Base-by-base conservation (phyloP, 305 asterid genomes). In the Fraxinus paxiana region DNA sequence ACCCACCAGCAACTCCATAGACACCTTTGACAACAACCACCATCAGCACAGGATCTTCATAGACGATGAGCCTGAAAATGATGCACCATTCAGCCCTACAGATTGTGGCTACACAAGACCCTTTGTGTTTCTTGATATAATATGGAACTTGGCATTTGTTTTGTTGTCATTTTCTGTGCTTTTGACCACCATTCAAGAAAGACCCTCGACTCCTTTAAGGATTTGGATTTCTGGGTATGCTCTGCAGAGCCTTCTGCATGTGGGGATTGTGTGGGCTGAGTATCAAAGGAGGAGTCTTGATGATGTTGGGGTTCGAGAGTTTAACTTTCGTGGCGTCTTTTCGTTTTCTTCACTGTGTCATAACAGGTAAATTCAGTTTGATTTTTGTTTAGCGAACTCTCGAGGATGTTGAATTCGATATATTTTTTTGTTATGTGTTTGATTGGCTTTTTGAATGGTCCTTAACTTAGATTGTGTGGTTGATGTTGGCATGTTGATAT, bases 161-260 rank as follows among this genome's bases (percentile, higher is more conserved):
- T 26, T 88, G 78, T 96, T 88, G 33, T 87, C 97, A 34, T 84
- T 88, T 75, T 87, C 86, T 26, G 94, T 92, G 81, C 86, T 94
- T 5, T 43, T 90, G 80, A 84, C 88, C 51, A 89, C 93, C 18
- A 5, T 89, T 12, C 74, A 78, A 1, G 97, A 94, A 63, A 82
- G 82, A 61, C 98, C 98, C 61, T 86, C 90, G 17, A 92, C 93
- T 4, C 96, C 97, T 81, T 48, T 92, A 18, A 87, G 98, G 89
- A 76, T 90, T 8, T 94, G 97, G 98, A 75, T 94, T 80, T 87
- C 74, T 75, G 98, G 94, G 9, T 94, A 94, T 85, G 97, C 97
- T 78, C 67, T 94, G 69, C 97, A 90, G 89, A 91, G 94, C 80
- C 86, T 92, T 78, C 87, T 94, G 87, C 98, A 92, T 48, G 92